These are phyloP conservation scores for Floccularia luteovirens DNA, from an alignment of 768 basidiomycete genomes.

Conservation along the genomic window DNA sequence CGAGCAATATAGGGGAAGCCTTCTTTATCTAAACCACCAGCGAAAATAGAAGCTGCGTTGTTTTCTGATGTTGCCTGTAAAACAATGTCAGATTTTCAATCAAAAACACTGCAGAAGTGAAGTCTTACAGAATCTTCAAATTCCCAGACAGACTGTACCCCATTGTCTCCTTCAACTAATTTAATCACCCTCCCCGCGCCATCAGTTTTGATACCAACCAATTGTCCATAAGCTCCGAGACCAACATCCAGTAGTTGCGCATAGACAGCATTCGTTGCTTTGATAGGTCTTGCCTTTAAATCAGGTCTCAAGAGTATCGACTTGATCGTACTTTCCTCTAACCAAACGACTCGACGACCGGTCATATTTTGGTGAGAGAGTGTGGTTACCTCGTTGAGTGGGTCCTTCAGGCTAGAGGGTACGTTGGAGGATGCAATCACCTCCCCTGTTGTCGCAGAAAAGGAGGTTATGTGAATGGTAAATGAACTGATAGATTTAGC, in stretches of 20 bases:
- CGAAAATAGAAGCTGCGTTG: conserved; percentile 43
- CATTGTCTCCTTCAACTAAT: conserved; percentile 29
- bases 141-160: conserved; percentile 36
- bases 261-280: conserved; percentile 37
- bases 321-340: conserved; percentile 42
- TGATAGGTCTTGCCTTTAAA: conserved; percentile 38
- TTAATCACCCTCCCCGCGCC: conserved; percentile 51
- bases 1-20: conserved; percentile 52
- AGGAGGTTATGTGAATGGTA: conserved; percentile 58
- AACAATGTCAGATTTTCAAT: conserved; percentile 1
- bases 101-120: conserved; percentile 1
- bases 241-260: conserved; percentile 54
- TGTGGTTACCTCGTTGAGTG: conserved; percentile 21
- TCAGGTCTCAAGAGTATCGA: conserved; percentile 42
- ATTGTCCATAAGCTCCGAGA: conserved; percentile 42
- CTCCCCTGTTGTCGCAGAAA: conserved; percentile 48
- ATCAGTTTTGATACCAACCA: conserved; percentile 51
- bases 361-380: conserved; percentile 12
- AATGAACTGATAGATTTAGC: conserved; percentile 44
- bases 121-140: conserved; percentile 48
- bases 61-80: conserved; percentile 31
- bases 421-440: conserved; percentile 41
- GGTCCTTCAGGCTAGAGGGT: conserved; percentile 37
- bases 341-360: conserved; percentile 39
- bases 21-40: conserved; percentile 43